A percentile compares a stretch with the other conserved stretches of the same genome.
These are phyloP conservation scores for Echites panduratus DNA, from an alignment of 257 asterid species.

Conservation along the genomic window DNA sequence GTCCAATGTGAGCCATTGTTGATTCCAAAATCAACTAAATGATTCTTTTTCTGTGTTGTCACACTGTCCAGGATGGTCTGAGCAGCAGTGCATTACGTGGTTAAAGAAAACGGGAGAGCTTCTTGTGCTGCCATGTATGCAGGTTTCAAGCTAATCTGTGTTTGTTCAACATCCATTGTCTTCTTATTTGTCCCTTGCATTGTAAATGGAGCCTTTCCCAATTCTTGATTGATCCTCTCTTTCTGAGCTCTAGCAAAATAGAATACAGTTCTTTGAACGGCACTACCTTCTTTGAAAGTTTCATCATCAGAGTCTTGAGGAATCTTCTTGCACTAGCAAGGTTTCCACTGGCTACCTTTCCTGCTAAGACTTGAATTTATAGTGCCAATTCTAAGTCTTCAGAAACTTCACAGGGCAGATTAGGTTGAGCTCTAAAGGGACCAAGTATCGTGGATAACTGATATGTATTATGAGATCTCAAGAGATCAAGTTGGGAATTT, in stretches of 20 bases:
- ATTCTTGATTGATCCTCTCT: constrained; percentile 6
- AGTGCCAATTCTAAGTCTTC: constrained; percentile 35
- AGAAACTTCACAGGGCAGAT: constrained; percentile 22
- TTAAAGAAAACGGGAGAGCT: constrained; percentile 36
- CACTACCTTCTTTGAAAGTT: constrained; percentile 25
- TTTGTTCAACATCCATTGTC: constrained; percentile 4
- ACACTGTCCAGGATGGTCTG: no score
- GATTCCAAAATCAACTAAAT: constrained; percentile 12
- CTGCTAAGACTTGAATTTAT: constrained; percentile 42
- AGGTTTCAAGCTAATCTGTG: constrained; percentile 3
- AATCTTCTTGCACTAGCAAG: constrained; percentile 27
- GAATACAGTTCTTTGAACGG: constrained; percentile 26
- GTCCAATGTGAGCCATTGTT: constrained; percentile 41
- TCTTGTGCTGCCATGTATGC: constrained; percentile 29
- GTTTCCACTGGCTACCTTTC: constrained; percentile 30
- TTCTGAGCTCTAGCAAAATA: constrained; percentile 32
- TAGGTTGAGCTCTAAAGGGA: background rate
- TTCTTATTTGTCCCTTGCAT: background rate
- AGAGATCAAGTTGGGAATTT: constrained; percentile 2
- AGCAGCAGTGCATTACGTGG: constrained; percentile 32
- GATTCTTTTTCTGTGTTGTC: no score
- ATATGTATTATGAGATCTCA: background rate
- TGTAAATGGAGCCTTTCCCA: no score
- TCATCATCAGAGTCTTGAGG: constrained; percentile 16
- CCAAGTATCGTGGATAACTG: background rate